These are phyloP conservation scores for Pythium rishiriense DNA, from an alignment of 352 stramenopile species.

Conservation along the genomic window DNA sequence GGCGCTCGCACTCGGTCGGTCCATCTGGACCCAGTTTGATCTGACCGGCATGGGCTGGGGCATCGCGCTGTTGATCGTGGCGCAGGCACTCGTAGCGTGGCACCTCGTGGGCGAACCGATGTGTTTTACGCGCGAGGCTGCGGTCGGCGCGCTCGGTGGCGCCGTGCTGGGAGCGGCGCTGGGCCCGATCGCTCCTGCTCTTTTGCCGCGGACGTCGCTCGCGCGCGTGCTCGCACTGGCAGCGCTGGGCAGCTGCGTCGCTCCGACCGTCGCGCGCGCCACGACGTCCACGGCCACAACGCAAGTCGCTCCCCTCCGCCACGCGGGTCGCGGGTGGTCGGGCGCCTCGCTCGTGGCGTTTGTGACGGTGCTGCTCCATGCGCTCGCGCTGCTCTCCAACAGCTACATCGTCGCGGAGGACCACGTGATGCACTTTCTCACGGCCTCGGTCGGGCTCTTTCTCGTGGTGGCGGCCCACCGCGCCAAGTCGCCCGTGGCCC, in stretches of 20 bases:
- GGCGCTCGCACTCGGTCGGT: conserved; percentile 60
- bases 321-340: background rate
- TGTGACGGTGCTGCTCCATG: conserved; percentile 57
- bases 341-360: conserved; percentile 30
- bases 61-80: conserved; percentile 39
- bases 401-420: conserved; percentile 85
- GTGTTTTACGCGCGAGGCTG: background rate
- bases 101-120: conserved; percentile 9
- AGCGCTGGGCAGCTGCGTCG: background rate
- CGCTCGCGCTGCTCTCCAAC: conserved; percentile 74
- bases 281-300: background rate
- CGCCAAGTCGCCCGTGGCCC: background rate
- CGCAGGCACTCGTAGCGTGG: conserved; percentile 26
- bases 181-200: background rate
- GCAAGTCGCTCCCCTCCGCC: background rate
- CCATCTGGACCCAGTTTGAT: conserved; percentile 89
- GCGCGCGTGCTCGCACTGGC: conserved; percentile 1
- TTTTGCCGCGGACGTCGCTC: background rate
- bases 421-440: conserved; percentile 72
- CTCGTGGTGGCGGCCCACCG: conserved; percentile 36
- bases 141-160: background rate
- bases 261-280: background rate
- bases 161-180: background rate
- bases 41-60: conserved; percentile 76
- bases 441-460: conserved; percentile 50